Evolutionary conservation across 805 yeast genomes (phyloP), one percentile per base, ranked within the genome.

Genomic region (Monosporozyma unispora): DNA sequence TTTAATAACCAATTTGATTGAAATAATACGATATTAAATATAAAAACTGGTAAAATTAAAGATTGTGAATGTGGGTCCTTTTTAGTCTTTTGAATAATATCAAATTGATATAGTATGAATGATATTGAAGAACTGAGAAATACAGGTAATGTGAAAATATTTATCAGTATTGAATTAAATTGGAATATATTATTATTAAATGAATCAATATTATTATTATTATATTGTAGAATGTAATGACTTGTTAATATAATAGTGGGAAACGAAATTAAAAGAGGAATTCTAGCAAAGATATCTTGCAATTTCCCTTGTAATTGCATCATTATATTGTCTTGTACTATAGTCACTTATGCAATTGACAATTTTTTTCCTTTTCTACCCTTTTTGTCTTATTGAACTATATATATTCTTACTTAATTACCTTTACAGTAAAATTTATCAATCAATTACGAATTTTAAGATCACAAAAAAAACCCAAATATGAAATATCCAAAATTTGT

Each of bases 181-280:
- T 16, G 12, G 22, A 35, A 35, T 35, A 35, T 35, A 35, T 35
- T 35, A 35, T 35, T n/a, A n/a, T n/a, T n/a, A n/a, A n/a, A n/a
- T n/a, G n/a, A n/a, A n/a, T n/a, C n/a, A n/a, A n/a, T 31, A 14
- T 42, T 27, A 22, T 25, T 19, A 23, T 21, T 25, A 19, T 27
- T 9, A 25, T 33, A 25, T 3, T n/a, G 56, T 38, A 62, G 47
- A 19, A 64, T 56, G 35, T 63, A 48, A 45, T 53, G 57, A 50
- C 60, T 56, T 28, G 69, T 60, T 35, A 66, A 50, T 10, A 66
- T 54, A 25, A 66, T 55, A 7, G 69, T 62, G 23, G 70, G 68
- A 49, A 58, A 62, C 29, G 67, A 58, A 16, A 66, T 54, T 29
- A 64, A 40, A 45, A 66, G 42, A 14, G 70, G 70, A 12, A 66